Conservation (phyloP, 208 protist species). For the Trypanosoma mega region DNA sequence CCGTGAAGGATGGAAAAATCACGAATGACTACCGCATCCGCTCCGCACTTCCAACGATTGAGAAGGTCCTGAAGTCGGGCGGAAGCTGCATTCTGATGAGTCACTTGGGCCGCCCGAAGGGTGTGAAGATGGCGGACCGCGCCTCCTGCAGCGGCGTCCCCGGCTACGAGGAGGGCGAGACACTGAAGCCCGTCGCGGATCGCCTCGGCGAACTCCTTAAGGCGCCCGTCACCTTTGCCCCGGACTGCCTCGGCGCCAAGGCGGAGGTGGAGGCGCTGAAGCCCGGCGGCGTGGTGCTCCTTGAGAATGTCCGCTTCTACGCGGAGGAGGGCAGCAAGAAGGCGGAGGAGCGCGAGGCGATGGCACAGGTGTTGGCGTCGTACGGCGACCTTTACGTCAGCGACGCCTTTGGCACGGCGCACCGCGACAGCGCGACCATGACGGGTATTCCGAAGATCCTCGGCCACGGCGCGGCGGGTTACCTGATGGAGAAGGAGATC, state of each 20-base stretch:
- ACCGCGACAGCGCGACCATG: slow-evolving; percentile 96
- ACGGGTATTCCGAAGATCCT: slow-evolving; percentile 85
- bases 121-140: slow-evolving; percentile 28
- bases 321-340: slow-evolving; percentile 95
- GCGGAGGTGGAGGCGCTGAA: slow-evolving; percentile 19
- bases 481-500: slow-evolving; percentile 99
- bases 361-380: slow-evolving; percentile 79
- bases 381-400: slow-evolving; percentile 98
- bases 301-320: slow-evolving; percentile 99
- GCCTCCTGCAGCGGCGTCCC: background rate
- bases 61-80: slow-evolving; percentile 39
- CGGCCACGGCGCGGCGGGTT: slow-evolving; percentile 93
- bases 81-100: slow-evolving; percentile 70
- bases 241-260: slow-evolving; percentile 30
- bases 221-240: slow-evolving; percentile 27
- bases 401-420: slow-evolving; percentile 99
- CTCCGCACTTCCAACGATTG: slow-evolving; percentile 94
- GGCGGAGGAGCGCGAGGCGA: slow-evolving; percentile 60
- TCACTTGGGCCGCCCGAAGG: slow-evolving; percentile 96
- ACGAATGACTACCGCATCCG: slow-evolving; percentile 95
- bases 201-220: slow-evolving; percentile 66
- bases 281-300: slow-evolving; percentile 93
- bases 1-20: slow-evolving; percentile 94
- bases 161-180: slow-evolving; percentile 51
- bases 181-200: slow-evolving; percentile 80